Conservation (phyloP, 2,329 filamentous ascomycete genomes). For the Rhytidhysteron rufulum region DNA sequence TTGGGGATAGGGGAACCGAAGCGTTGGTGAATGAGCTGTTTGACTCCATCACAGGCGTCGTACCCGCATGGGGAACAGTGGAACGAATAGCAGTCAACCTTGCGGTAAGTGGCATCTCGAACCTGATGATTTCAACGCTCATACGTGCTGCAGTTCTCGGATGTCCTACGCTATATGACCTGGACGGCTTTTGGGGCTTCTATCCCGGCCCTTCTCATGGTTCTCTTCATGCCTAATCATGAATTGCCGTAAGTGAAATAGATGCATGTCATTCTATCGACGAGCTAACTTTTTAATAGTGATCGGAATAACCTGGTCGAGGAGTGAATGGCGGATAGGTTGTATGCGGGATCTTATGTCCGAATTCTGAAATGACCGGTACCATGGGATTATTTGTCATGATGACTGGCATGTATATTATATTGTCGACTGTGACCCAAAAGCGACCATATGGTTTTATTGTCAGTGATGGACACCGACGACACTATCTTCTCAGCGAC, state of each 20-base stretch:
- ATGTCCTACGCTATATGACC: neutral
- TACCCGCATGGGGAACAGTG: conserved; percentile 40
- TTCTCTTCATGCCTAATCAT: neutral
- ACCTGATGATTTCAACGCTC: neutral
- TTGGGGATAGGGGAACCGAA: conserved; percentile 30
- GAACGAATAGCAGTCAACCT: conserved; percentile 42
- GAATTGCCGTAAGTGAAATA: conserved; percentile 4
- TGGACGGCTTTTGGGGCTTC: neutral
- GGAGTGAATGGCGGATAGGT: no score
- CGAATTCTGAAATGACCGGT: no score
- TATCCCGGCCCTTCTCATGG: neutral
- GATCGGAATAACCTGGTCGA: no score
- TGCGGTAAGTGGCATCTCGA: conserved; percentile 28
- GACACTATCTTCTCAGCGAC: no score
- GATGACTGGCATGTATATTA: no score
- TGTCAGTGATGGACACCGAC: no score
- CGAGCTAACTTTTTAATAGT: no score
- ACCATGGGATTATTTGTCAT: no score
- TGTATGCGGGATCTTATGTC: no score
- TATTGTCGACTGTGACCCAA: no score
- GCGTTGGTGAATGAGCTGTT: conserved; percentile 36
- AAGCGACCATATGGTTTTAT: no score
- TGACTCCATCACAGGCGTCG: conserved; percentile 42
- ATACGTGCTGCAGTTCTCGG: conserved; percentile 1
- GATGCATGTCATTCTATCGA: no score